These are phyloP conservation scores for Ceratobasidium sp. DNA, from an alignment of 1,284 basidiomycete species.

Conservation along the genomic window DNA sequence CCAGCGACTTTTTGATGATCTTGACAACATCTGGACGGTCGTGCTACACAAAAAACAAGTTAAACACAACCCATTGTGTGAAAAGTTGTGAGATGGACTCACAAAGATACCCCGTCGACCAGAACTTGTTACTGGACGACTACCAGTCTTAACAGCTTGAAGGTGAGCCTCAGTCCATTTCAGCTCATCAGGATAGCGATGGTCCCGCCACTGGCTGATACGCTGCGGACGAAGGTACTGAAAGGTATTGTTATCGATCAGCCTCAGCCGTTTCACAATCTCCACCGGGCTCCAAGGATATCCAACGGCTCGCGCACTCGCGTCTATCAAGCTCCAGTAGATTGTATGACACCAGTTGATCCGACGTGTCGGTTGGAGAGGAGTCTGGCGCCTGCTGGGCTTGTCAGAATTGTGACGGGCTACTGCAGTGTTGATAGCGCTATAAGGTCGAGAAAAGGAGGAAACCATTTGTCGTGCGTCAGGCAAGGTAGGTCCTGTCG, in stretches of 20 bases:
- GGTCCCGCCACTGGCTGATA: conserved; percentile 26
- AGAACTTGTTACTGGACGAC: not conserved
- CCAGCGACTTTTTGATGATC: not conserved
- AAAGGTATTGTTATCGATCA: conserved; percentile 2
- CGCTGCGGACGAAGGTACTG: not conserved
- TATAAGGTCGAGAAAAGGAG: conserved; percentile 10
- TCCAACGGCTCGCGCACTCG: not conserved
- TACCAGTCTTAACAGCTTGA: conserved; percentile 7
- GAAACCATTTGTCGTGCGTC: not conserved
- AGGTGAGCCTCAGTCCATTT: conserved; percentile 29
- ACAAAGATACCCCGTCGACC: not conserved
- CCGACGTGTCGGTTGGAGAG: not conserved
- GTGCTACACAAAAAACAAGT: not conserved
- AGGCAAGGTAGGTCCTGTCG: no score
- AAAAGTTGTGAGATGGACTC: not conserved
- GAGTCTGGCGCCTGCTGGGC: not conserved
- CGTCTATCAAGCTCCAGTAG: conserved; percentile 20
- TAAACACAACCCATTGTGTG: not conserved
- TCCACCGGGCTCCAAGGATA: conserved; percentile 7
- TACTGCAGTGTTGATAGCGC: not conserved
- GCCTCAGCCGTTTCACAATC: not conserved
- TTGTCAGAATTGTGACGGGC: not conserved
- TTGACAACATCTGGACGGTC: not conserved
- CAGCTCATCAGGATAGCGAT: not conserved
- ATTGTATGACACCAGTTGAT: conserved; percentile 28